Base-by-base conservation (phyloP, 1,284 basidiomycete species). In the Apiotrichum laibachii region DNA sequence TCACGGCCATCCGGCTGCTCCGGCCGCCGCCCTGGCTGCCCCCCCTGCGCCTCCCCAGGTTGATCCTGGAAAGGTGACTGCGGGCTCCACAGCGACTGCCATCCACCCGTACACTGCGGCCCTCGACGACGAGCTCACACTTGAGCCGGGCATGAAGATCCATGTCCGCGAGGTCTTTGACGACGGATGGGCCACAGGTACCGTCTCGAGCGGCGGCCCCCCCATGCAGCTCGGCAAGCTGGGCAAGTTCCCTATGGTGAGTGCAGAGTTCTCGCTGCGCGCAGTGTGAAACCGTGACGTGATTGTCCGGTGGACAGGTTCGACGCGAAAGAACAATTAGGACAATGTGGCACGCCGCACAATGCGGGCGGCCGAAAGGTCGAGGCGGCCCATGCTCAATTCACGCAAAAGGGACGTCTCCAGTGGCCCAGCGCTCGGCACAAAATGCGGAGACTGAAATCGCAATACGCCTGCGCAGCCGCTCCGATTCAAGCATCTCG, bases 101-200 rank as follows among this genome's bases (percentile, higher is more conserved):
- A 46, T 55, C 37, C 55, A 61, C 59, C 59, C 55, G 48, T 78
- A 78, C 60, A 58, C 67, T 40, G 74, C 75, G 2, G 54, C 71
- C 11, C 61, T 77, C 26, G 68, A 69, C n/a, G 77, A 78, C 57
- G 77, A 78, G 59, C 65, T 78, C 19, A 72, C 73, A 33, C 62
- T 78, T 26, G 47, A 61, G 40, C 76, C 76, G 5, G 77, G 76
- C 9, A 77, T 78, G 76, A 69, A 66, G 49, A 53, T 78, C 15
- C 56, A 59, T 3, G 72, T 77, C 16, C 51, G 70, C 44, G 65
- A 73, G 37, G 58, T 77, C 35, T 78, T 73, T 60, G 76, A 78
- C 56, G 77, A 78, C 61, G 74, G 73, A 2, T 78, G 77, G 76
- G 77, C 70, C 0, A 74, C 71, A 1, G 76, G 72, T 11, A 66